Percentiles rank a stretch among this genome's conserved stretches.
Evolutionary conservation across 2,329 filamentous ascomycete genomes (phyloP).

Genomic region (Furcasterigmium furcatum): DNA sequence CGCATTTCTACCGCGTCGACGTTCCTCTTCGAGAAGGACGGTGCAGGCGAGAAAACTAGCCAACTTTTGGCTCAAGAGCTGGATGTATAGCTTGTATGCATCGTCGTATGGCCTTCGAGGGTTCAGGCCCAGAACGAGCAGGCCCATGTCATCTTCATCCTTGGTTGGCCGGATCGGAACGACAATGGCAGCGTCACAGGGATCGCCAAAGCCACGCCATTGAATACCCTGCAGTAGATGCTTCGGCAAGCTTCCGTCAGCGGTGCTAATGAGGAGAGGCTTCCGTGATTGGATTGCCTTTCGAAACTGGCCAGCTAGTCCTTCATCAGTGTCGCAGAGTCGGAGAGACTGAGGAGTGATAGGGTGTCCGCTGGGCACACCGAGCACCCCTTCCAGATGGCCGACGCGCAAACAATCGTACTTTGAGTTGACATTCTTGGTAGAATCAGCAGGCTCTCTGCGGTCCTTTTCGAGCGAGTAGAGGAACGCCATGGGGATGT

Average conservation of each 20-base stretch:
- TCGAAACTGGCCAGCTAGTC: slow-evolving; percentile 34
- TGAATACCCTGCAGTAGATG: slow-evolving; percentile 55
- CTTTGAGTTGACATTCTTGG: slow-evolving; percentile 18
- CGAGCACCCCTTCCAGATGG: slow-evolving; percentile 40
- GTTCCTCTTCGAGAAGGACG: slow-evolving; percentile 68
- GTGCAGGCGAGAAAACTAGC: slow-evolving; percentile 68
- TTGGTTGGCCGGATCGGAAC: slow-evolving; percentile 67
- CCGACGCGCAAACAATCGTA: slow-evolving; percentile 31
- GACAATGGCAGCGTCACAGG: slow-evolving; percentile 63
- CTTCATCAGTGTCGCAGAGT: slow-evolving; percentile 30
- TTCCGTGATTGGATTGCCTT: slow-evolving; percentile 31
- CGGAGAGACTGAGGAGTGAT: slow-evolving; percentile 34
- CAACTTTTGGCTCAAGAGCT: slow-evolving; percentile 50
- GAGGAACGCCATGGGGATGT: slow-evolving; percentile 47
- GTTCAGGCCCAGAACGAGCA: slow-evolving; percentile 68
- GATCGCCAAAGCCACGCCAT: slow-evolving; percentile 63
- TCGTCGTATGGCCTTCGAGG: slow-evolving; percentile 70
- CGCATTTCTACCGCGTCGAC: slow-evolving; percentile 47
- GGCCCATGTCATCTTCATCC: slow-evolving; percentile 62
- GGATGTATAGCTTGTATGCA: slow-evolving; percentile 67
- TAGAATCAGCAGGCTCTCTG: neutral
- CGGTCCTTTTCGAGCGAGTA: slow-evolving; percentile 44
- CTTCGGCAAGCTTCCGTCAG: slow-evolving; percentile 52
- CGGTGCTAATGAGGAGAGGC: slow-evolving; percentile 36
- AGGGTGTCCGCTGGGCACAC: slow-evolving; percentile 38